Percentiles rank a stretch among this genome's conserved stretches.
These are phyloP conservation scores for Graphiopsis chlorocephala DNA, from an alignment of 2,329 filamentous ascomycete genomes.

Conservation along the genomic window DNA sequence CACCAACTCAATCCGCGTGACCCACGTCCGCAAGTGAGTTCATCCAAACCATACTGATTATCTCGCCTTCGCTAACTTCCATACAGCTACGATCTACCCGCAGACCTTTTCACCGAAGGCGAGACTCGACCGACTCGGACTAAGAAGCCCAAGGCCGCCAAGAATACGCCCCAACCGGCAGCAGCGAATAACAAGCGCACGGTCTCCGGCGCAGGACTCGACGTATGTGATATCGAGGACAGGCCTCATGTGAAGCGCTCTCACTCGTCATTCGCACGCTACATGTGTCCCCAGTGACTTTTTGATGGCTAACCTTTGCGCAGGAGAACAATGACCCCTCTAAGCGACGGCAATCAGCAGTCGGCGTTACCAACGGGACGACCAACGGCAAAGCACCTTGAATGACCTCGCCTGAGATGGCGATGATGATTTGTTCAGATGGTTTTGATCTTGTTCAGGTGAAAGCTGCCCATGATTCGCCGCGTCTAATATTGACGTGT, in stretches of 20 bases:
- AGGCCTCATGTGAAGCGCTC: neutral
- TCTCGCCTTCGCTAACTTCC: neutral
- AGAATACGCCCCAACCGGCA: constrained; percentile 18
- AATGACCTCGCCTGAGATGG: neutral
- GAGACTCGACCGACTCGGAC: constrained; percentile 55
- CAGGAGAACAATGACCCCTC: constrained; percentile 32
- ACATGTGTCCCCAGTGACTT: neutral
- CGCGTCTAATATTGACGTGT: constrained; percentile 13
- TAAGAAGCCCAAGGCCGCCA: constrained; percentile 37
- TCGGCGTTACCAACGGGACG: constrained; percentile 18
- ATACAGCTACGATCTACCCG: constrained; percentile 76
- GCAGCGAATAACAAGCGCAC: constrained; percentile 42
- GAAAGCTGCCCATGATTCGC: neutral
- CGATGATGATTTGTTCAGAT: neutral
- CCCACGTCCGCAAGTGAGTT: constrained; percentile 80
- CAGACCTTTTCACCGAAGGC: constrained; percentile 81
- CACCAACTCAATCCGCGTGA: constrained; percentile 75
- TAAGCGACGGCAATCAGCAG: constrained; percentile 33
- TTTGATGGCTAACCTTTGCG: neutral
- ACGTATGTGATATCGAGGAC: constrained; percentile 39
- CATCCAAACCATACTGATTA: neutral
- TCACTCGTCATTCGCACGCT: neutral
- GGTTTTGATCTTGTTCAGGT: neutral
- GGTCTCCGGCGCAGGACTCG: constrained; percentile 43
- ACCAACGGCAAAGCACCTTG: constrained; percentile 14